A percentile compares a stretch with the other conserved stretches of the same genome.
Evolutionary conservation across 805 yeast species (phyloP).

Genomic region (Schwanniomyces polymorphus): DNA sequence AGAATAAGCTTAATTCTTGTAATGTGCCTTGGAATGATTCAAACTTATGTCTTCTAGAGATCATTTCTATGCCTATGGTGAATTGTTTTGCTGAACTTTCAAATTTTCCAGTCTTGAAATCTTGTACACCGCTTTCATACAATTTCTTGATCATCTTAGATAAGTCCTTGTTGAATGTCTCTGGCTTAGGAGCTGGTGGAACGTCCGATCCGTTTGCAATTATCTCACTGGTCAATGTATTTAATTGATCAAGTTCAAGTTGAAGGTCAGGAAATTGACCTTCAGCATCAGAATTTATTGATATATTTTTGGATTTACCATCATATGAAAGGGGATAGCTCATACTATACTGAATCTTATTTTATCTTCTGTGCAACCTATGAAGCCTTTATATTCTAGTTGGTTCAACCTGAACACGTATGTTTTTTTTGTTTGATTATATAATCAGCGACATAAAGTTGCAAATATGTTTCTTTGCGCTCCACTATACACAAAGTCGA

Average conservation of each 20-base stretch:
- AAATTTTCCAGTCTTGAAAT: slow-evolving; percentile 55
- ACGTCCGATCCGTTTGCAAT: slow-evolving; percentile 46
- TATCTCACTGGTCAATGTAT: slow-evolving; percentile 36
- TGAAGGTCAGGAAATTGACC: slow-evolving; percentile 26
- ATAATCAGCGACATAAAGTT: not conserved
- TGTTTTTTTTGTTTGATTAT: not conserved
- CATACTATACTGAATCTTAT: slow-evolving; percentile 11
- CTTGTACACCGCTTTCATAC: slow-evolving; percentile 61
- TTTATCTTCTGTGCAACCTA: not conserved
- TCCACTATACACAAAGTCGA: no score
- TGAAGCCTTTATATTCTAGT: not conserved
- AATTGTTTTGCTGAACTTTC: slow-evolving; percentile 65
- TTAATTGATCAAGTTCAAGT: slow-evolving; percentile 44
- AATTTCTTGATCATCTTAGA: slow-evolving; percentile 62
- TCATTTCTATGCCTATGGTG: slow-evolving; percentile 65
- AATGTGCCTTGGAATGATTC: slow-evolving; percentile 72
- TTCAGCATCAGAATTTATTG: slow-evolving; percentile 15
- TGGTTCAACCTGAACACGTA: not conserved
- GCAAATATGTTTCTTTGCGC: not conserved
- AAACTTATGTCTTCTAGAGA: slow-evolving; percentile 66
- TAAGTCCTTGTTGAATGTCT: slow-evolving; percentile 55
- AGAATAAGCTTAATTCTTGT: slow-evolving; percentile 64
- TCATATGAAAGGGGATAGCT: slow-evolving; percentile 24
- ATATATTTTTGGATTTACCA: slow-evolving; percentile 24
- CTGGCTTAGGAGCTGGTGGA: slow-evolving; percentile 54